Base-by-base conservation (phyloP, 1,139 yeast genomes). In the Insectozyma bohioensis region DNA sequence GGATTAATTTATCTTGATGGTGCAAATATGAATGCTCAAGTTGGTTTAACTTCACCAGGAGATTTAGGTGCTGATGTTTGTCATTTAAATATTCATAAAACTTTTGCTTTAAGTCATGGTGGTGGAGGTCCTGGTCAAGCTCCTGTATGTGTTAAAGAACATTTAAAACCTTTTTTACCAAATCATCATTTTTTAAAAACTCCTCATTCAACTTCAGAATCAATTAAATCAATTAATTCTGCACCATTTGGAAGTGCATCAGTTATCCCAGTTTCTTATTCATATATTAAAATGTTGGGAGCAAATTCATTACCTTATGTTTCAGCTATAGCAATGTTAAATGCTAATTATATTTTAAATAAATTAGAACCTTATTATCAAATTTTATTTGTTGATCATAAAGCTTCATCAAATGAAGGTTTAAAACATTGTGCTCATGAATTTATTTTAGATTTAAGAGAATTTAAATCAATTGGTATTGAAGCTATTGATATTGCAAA, bases 51-150 rank as follows among this genome's bases (percentile, higher is more conserved):
- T 0, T 85, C 95, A 9, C 98, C 98, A 11, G 98, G 97, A 39
- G 97, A 88, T 56, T 71, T 92, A 51, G 97, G 97, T 34, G 97
- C 97, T n/a, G 98, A 92, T 63, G 97, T 92, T 28, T 92, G 98
- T 63, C 98, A 92, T 56, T 75, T 92, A 66, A 92, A 92, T 58
- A 72, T 92, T 55, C 98, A 92, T 71, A 92, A 92, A 67, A 92
- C 98, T 1, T 92, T 92, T 69, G 92, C 97, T 31, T 88, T 92
- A 55, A 95, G 96, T 41, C 98, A 92, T 58, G 98, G 98, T 52
- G 98, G 98, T 54, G 98, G 98, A 58, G 98, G 98, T 31, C 98
- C 98, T 27, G 98, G 97, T 51, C 95, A 90, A 56, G 98, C 97
- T 8, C 97, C 98, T 38, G 94, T 92, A 41, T 88, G 97, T 72